Evolutionary conservation across 768 basidiomycete species (phyloP).

Genomic region (Sporobolomyces roseus): DNA sequence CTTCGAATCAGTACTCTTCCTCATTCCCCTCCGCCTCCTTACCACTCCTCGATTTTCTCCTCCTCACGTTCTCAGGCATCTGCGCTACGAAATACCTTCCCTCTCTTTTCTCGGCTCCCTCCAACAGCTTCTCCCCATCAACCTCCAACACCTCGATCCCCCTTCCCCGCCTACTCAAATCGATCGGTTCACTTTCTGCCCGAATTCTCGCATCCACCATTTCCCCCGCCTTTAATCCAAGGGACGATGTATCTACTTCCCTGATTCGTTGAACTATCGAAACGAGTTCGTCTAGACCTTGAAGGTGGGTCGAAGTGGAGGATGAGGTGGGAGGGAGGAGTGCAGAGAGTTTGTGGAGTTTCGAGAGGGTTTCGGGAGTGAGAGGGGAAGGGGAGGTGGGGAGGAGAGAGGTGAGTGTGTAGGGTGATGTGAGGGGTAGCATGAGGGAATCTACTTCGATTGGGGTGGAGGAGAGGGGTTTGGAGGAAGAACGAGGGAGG

Average conservation of each 20-base stretch:
- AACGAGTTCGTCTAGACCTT: slow-evolving; percentile 27
- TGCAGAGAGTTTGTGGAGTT: slow-evolving; percentile 39
- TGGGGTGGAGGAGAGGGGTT: background rate
- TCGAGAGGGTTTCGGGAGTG: slow-evolving; percentile 31
- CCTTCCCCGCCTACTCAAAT: background rate
- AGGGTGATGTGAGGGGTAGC: slow-evolving; percentile 30
- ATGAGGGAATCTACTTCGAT: slow-evolving; percentile 33
- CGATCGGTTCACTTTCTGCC: background rate
- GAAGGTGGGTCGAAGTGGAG: background rate
- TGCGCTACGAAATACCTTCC: slow-evolving; percentile 32
- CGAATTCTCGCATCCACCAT: slow-evolving; percentile 30
- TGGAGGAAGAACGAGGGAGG: background rate
- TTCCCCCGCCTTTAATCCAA: slow-evolving; percentile 10
- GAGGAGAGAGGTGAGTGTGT: slow-evolving; percentile 31
- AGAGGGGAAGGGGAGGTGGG: slow-evolving; percentile 16
- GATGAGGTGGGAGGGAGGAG: slow-evolving; percentile 28
- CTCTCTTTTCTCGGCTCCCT: slow-evolving; percentile 15
- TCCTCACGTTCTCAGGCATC: slow-evolving; percentile 26
- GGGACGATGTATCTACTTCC: slow-evolving; percentile 15
- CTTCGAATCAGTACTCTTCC: background rate
- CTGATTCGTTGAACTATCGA: slow-evolving; percentile 23
- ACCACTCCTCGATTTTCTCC: background rate
- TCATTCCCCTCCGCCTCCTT: background rate
- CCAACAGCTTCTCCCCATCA: slow-evolving; percentile 9
- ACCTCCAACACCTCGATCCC: background rate